Percentiles rank a stretch among this genome's conserved stretches.
phyloP scores from a whole-genome alignment of 495 filamentous ascomycete genomes.

The Amorphotheca resinae region DNA sequence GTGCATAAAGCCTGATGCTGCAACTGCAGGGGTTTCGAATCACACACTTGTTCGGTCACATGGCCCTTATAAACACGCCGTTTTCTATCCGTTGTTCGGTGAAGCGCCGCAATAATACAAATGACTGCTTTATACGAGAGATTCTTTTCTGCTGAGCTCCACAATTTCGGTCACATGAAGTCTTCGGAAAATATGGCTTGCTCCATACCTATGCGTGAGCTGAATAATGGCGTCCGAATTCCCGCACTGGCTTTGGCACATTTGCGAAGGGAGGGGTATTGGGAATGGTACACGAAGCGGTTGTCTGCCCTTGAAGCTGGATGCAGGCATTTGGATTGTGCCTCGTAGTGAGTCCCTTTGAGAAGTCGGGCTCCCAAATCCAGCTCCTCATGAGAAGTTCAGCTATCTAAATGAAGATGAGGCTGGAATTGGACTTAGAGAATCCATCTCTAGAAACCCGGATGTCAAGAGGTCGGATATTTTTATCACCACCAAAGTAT shows the following conservation, averaged over 20 bases:
- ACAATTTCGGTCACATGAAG: too few species aligned
- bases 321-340: conserved; percentile 61
- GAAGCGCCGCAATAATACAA: too few species aligned
- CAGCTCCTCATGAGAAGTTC: not conserved
- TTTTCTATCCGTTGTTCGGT: too few species aligned
- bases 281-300: conserved; percentile 47
- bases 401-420: conserved; percentile 63
- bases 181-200: not conserved
- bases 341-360: conserved; percentile 34
- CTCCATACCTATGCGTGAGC: conserved; percentile 31
- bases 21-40: too few species aligned
- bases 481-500: conserved; percentile 56
- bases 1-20: too few species aligned
- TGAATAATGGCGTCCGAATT: conserved; percentile 49
- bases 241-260: conserved; percentile 56
- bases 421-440: conserved; percentile 47
- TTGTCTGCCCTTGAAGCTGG: conserved; percentile 43
- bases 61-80: too few species aligned
- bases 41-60: too few species aligned
- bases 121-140: too few species aligned
- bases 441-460: conserved; percentile 46
- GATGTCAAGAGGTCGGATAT: conserved; percentile 41
- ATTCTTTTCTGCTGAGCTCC: not conserved
- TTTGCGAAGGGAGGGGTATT: conserved; percentile 45
- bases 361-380: not conserved